Base-by-base conservation (phyloP, 2,329 filamentous ascomycete genomes). In the Scedosporium dehoogii region DNA sequence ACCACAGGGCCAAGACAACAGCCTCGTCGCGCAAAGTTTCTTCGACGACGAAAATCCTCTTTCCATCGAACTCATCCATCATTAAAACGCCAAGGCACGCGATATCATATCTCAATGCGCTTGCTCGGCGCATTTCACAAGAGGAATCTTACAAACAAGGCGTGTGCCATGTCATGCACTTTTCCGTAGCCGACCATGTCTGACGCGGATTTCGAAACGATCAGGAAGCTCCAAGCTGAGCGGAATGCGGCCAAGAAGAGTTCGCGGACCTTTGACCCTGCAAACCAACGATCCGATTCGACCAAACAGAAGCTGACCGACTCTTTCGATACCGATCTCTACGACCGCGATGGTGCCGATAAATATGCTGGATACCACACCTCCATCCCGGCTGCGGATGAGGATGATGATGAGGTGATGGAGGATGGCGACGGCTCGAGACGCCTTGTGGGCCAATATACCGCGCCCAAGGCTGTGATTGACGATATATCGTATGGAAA, bases 281-380 rank as follows among this genome's bases (percentile, higher is more conserved):
- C 87, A 71, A 87, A 79, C 79, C 92, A 96, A 80, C 90, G 90
- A 76, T 85, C 84, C 80, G 89, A 94, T 81, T 90, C 89, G 69
- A 92, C 88, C 75, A 97, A 96, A 84, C 90, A 89, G 75, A 96
- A 90, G 74, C 83, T 97, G 72, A 96, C 86, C 73, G 92, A 97
- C 68, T 85, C 84, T 73, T 92, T 92, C 78, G 94, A 97, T 74
- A 93, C 85, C 68, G 85, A 89, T 58, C 84, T 97, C 58, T 97
- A 97, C 79, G 91, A 92, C 64, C 83, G 85, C 72, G 85, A 89
- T 75, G 86, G 85, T 70, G 79, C 76, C 70, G 89, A 96, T 75
- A 96, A 89, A 73, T 97, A 86, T 77, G 84, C 90, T 14, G 93
- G 92, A 67, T 99, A 97, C 74, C 89, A 94, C 73, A 90, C 85